Evolutionary conservation across 768 basidiomycete genomes (phyloP), one percentile per base, ranked within the genome.

Genomic region (Inosperma sp.): DNA sequence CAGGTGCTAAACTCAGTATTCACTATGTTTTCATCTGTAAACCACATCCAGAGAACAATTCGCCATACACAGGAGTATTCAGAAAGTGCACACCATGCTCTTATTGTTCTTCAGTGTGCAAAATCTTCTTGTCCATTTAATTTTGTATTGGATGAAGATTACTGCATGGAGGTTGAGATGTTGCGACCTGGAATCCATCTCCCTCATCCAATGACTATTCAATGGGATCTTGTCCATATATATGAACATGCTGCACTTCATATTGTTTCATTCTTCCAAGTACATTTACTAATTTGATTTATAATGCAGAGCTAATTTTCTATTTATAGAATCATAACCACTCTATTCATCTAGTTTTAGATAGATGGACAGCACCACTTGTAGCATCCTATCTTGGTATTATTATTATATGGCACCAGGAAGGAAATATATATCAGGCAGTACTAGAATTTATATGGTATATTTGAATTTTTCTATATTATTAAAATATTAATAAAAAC

Each of bases 401-500:
- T 44, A 58, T 62, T 16, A 45, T 67, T 23, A 37, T 55, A 17
- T 55, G 54, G 67, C 62, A 49, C 56, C 52, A 53, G 2, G 31
- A 58, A n/a, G 68, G 69, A 1, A 35, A 37, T 12, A 65, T 70
- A 8, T 60, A 65, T 39, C 60, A 57, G 7, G 49, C 60, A 6
- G 59, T 66, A 13, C 58, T 72, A 2, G 70, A 71, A 36, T 72
- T 71, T 51, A 63, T 68, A 10, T 48, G 60, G 67, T 69, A 47
- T 48, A 35, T 29, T 6, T 16, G 41, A 35, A 36, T 4, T 25
- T 16, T 21, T 48, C n/a, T 53, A 29, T 40, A 45, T 52, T 25
- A 26, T 39, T 19, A 27, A 17, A 23, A 31, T 54, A n/a, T 39
- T 50, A 5, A 17, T 6, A 21, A 41, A 21, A 21, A 9, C n/a